phyloP scores from a whole-genome alignment of 2,329 filamentous ascomycete species.

The Cladosporium austrohemisphaericum region DNA sequence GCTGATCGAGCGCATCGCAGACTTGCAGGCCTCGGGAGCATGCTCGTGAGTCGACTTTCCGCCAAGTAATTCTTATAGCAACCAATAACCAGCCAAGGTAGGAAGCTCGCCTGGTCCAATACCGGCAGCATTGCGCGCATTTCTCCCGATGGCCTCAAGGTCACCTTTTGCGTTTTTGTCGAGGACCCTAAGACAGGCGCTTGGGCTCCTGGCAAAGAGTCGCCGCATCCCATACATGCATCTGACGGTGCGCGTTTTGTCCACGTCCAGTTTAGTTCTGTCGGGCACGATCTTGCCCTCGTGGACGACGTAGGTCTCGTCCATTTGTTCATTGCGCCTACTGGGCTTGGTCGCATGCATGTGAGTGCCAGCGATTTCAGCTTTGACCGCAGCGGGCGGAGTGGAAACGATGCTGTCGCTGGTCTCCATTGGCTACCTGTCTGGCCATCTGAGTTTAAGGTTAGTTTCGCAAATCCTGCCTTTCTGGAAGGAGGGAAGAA shows the following conservation, averaged over 20 bases:
- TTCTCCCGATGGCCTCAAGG: slow-evolving; percentile 62
- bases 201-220: slow-evolving; percentile 75
- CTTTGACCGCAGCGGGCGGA: slow-evolving; percentile 61
- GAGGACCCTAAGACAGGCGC: slow-evolving; percentile 64
- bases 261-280: slow-evolving; percentile 78
- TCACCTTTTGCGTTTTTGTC: slow-evolving; percentile 70
- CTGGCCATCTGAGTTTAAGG: slow-evolving; percentile 33
- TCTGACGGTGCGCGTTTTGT: slow-evolving; percentile 64
- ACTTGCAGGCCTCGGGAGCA: slow-evolving; percentile 70
- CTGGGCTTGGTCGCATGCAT: slow-evolving; percentile 69
- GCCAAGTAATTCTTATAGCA: slow-evolving; percentile 8
- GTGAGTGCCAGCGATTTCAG: slow-evolving; percentile 53
- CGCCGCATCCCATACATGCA: slow-evolving; percentile 59
- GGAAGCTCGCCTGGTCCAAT: slow-evolving; percentile 82
- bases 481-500: slow-evolving; percentile 9
- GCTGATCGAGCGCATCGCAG: slow-evolving; percentile 69
- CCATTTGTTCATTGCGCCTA: slow-evolving; percentile 66
- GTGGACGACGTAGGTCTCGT: slow-evolving; percentile 77
- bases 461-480: slow-evolving; percentile 21
- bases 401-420: slow-evolving; percentile 70
- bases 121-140: slow-evolving; percentile 82
- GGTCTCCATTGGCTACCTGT: slow-evolving; percentile 77
- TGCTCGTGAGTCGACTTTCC: slow-evolving; percentile 63
- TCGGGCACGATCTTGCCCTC: slow-evolving; percentile 75
- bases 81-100: slow-evolving; percentile 35